These are phyloP conservation scores for Podochytrium sp. DNA, from an alignment of 192 early-diverging fungal species.

Conservation along the genomic window DNA sequence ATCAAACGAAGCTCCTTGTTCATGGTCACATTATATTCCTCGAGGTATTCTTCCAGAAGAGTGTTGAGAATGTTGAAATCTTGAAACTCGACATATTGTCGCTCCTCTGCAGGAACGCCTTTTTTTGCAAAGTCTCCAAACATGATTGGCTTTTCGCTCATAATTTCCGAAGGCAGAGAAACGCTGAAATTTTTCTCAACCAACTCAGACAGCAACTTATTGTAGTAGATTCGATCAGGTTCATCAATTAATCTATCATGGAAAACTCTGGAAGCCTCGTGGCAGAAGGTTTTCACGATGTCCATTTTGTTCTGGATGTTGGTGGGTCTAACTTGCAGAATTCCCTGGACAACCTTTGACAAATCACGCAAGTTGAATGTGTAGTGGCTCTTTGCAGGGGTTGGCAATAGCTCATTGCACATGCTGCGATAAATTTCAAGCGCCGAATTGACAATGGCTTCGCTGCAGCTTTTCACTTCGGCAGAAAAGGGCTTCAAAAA, in stretches of 20 bases:
- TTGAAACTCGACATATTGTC: conserved; percentile 56
- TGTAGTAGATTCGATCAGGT: conserved; percentile 54
- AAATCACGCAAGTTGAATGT: conserved; percentile 65
- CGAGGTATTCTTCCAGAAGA: conserved; percentile 62
- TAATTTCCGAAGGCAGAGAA: conserved; percentile 48
- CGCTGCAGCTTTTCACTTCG: conserved; percentile 49
- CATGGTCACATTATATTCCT: conserved; percentile 67
- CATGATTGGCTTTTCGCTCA: conserved; percentile 59
- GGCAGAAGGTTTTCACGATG: conserved; percentile 59
- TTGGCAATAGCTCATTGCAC: conserved; percentile 61
- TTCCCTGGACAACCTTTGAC: conserved; percentile 64
- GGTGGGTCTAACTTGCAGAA: conserved; percentile 53
- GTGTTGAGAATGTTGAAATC: conserved; percentile 59
- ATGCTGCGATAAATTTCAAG: conserved; percentile 65
- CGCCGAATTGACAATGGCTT: conserved; percentile 56
- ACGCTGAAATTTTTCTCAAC: conserved; percentile 62
- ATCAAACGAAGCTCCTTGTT: conserved; percentile 60
- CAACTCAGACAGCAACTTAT: conserved; percentile 56
- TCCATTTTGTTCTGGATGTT: conserved; percentile 52
- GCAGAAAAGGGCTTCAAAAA: conserved; percentile 56
- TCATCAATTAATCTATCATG: conserved; percentile 64
- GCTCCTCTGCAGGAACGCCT: conserved; percentile 60
- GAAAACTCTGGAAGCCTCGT: conserved; percentile 59
- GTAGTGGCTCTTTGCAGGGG: conserved; percentile 65
- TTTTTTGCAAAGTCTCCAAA: conserved; percentile 63